Percentiles rank a stretch among this genome's conserved stretches.
phyloP scores from a whole-genome alignment of 177 flowering plant species.

The Telopea speciosissima region DNA sequence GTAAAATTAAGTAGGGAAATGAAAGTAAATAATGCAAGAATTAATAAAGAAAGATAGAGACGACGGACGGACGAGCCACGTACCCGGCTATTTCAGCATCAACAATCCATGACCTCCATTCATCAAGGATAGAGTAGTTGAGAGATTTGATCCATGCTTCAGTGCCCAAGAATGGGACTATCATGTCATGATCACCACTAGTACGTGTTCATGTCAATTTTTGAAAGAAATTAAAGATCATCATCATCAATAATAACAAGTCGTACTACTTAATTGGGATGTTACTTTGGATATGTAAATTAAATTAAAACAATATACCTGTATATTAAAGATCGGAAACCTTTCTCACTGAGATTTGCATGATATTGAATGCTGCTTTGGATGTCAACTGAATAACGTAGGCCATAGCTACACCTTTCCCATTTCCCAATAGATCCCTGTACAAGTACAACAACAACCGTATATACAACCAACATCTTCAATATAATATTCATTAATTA shows the following conservation, averaged over 20 bases:
- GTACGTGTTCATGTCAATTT: no score
- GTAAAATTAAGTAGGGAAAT: no score
- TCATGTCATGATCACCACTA: conserved; percentile 45
- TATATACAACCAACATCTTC: no score
- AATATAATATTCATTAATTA: no score
- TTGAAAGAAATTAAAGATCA: not conserved
- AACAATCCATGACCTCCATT: conserved; percentile 38
- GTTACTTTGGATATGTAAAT: no score
- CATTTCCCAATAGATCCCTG: conserved; percentile 30
- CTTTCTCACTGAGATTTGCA: conserved; percentile 26
- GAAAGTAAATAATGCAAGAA: no score
- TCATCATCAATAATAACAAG: no score
- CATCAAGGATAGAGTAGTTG: conserved; percentile 25
- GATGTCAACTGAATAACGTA: conserved; percentile 10
- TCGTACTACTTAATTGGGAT: no score
- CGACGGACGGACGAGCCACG: no score
- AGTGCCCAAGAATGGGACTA: conserved; percentile 19
- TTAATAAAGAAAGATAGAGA: no score
- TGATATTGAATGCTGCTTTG: conserved; percentile 22
- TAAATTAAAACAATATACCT: no score
- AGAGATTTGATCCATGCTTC: conserved; percentile 24
- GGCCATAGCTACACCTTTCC: conserved; percentile 27
- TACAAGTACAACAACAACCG: not conserved
- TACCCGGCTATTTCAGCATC: conserved; percentile 41
- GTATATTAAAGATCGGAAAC: conserved; percentile 33